Evolutionary conservation across 768 basidiomycete genomes (phyloP), one percentile per base, ranked within the genome.

Genomic region (Lactifluus pinguis): DNA sequence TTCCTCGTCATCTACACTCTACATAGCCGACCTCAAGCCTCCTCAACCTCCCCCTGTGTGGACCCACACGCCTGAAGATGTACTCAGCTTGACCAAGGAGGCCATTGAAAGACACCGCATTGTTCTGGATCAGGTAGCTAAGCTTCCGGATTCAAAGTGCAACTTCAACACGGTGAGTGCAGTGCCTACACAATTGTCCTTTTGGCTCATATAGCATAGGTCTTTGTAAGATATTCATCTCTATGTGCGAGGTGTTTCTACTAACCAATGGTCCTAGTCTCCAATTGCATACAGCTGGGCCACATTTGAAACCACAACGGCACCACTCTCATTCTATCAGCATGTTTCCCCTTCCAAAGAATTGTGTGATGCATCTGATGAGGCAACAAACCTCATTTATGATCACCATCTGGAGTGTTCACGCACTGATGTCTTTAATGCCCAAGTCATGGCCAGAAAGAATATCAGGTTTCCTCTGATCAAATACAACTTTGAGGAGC

Each of bases 341-440:
- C 52, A 52, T n/a, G 57, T 59, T 30, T 87, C 89, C 30, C 75
- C 83, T 1, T 76, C 78, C 57, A 85, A 90, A 69, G 82, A 79
- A 47, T 79, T 94, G n/a, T 82, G 92, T 1, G 91, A 93, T 69
- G 88, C 89, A 1, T 85, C 88, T 4, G 89, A 83, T 57, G 80
- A 80, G 45, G 85, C 86, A 2, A 87, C 92, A 69, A 78, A 80
- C 17, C 75, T 82, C 34, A 73, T 84, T 17, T 82, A 85, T 57
- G 83, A 90, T 65, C 92, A 82, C 65, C 76, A 29, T n/a, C 87
- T 92, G 56, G 88, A 93, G 68, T 76, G 81, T 0, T 85, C 84
- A 14, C 90, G 91, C 13, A 69, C 86, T 52, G 92, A 95, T 68
- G 79, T 94, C 51, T 94, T 80, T 76, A 75, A 81, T 51, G 86